phyloP scores from a whole-genome alignment of 2,329 filamentous ascomycete species.

The Verticillium nubilum region DNA sequence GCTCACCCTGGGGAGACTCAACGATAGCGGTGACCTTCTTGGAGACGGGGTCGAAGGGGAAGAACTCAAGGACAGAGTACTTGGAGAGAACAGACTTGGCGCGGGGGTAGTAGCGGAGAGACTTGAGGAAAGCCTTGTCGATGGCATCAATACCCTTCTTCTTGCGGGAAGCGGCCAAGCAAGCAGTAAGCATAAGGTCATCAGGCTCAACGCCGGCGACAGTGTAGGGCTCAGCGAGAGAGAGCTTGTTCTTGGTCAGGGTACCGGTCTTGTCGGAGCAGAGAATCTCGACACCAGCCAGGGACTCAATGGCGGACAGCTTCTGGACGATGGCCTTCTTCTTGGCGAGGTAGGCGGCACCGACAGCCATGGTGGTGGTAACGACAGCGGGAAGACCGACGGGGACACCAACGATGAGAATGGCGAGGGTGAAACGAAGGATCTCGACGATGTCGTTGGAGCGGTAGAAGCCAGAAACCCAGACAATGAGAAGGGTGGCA shows the following conservation, averaged over 20 bases:
- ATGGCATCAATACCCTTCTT: constrained; percentile 95
- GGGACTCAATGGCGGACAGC: constrained; percentile 84
- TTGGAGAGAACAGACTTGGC: constrained; percentile 76
- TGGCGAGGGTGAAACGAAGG: constrained; percentile 78
- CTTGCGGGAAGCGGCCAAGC: constrained; percentile 84
- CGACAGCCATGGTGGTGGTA: constrained; percentile 92
- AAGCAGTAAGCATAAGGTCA: constrained; percentile 89
- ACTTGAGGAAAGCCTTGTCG: constrained; percentile 90
- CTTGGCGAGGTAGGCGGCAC: constrained; percentile 85
- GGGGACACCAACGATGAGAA: constrained; percentile 87
- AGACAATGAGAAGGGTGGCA: constrained; percentile 74
- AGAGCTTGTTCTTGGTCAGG: constrained; percentile 90
- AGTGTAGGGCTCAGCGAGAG: constrained; percentile 77
- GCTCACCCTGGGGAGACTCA: constrained; percentile 75
- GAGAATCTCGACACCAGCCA: constrained; percentile 88
- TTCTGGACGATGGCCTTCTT: constrained; percentile 93
- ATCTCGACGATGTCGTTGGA: constrained; percentile 76
- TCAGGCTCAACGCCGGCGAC: constrained; percentile 77
- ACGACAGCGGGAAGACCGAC: constrained; percentile 91
- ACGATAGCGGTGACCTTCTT: constrained; percentile 88
- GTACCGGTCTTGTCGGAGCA: constrained; percentile 95
- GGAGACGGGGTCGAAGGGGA: constrained; percentile 86
- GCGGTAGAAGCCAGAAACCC: constrained; percentile 83
- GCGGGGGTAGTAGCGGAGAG: constrained; percentile 73
- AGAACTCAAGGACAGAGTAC: constrained; percentile 81